Base-by-base conservation (phyloP, 2,329 filamentous ascomycete species). In the Curvularia sp. region DNA sequence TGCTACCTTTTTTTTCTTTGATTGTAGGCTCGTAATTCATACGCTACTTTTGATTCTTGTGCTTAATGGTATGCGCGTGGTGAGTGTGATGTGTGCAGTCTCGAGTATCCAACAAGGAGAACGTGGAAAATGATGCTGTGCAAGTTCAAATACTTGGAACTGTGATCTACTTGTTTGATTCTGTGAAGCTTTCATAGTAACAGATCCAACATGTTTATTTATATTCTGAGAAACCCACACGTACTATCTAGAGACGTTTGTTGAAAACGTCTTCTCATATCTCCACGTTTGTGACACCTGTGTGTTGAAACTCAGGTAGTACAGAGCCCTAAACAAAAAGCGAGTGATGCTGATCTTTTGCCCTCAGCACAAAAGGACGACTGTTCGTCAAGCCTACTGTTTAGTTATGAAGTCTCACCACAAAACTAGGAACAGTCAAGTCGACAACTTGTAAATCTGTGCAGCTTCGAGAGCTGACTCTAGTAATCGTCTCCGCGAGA, bases 401-500 rank as follows among this genome's bases (percentile, higher is more conserved):
- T n/a, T n/a, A 15, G 22, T 8, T 7, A 15, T 18, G 10, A 26
- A 2, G 12, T 28, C 24, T 18, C 1, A n/a, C 24, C 5, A 38
- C 35, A 5, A 38, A 6, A 44, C 3, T 3, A 15, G 3, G n/a
- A 10, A 9, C 13, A 28, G 24, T 10, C 2, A 12, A 44, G 6
- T 28, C 6, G 3, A n/a, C 24, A 6, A 26, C 6, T 9, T 38
- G n/a, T n/a, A 35, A 12, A 2, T 3, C 2, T 20, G 10, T 13
- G 5, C 12, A 3, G 6, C 13, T n/a, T 7, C 2, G 6, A 8
- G 6, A 8, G 20, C 41, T 15, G 2, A 12, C 12, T 15, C 78
- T 84, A 96, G 76, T 91, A 96, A 75, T 96, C 92, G 52, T 94
- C 89, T 65, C 92, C 92, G 62, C 91, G 87, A 75, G 89, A 93